Conservation (phyloP, 1,139 yeast species). For the Trichomonascaceae sp. region DNA sequence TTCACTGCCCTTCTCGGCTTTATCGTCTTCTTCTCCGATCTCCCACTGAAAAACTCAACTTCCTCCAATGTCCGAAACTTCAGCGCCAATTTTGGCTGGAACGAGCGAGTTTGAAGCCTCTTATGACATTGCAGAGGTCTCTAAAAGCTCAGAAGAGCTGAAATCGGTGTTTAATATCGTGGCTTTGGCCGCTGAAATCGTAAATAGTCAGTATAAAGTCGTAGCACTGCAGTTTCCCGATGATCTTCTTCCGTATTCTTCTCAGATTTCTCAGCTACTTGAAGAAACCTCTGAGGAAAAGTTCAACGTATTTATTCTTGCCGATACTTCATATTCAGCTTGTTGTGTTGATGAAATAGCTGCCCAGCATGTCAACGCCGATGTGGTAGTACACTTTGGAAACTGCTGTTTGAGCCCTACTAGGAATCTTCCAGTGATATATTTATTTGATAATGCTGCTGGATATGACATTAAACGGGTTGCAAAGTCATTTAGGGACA, state of each 20-base stretch:
- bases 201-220: slow-evolving; percentile 33
- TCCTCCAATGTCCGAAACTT: slow-evolving; percentile 1
- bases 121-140: slow-evolving; percentile 33
- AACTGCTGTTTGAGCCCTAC: slow-evolving; percentile 87
- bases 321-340: slow-evolving; percentile 92
- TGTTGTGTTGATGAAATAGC: slow-evolving; percentile 98
- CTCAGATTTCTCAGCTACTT: slow-evolving; percentile 52
- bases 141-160: slow-evolving; percentile 32
- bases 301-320: slow-evolving; percentile 41
- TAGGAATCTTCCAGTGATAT: slow-evolving; percentile 58
- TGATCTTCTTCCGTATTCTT: slow-evolving; percentile 66
- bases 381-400: slow-evolving; percentile 86
- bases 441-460: slow-evolving; percentile 57
- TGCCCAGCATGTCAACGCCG: slow-evolving; percentile 85
- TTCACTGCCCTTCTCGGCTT: no score
- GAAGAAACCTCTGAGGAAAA: slow-evolving; percentile 29
- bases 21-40: no score
- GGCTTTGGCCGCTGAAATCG: slow-evolving; percentile 17
- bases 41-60: not conserved
- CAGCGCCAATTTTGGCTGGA: slow-evolving; percentile 58
- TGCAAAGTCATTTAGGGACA: slow-evolving; percentile 21
- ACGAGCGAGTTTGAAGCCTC: slow-evolving; percentile 50
- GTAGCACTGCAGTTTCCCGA: slow-evolving; percentile 93
- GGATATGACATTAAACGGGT: slow-evolving; percentile 16
- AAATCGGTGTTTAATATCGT: slow-evolving; percentile 34